Evolutionary conservation across 352 stramenopile genomes (phyloP).

Genomic region (Phytophthora cactorum): DNA sequence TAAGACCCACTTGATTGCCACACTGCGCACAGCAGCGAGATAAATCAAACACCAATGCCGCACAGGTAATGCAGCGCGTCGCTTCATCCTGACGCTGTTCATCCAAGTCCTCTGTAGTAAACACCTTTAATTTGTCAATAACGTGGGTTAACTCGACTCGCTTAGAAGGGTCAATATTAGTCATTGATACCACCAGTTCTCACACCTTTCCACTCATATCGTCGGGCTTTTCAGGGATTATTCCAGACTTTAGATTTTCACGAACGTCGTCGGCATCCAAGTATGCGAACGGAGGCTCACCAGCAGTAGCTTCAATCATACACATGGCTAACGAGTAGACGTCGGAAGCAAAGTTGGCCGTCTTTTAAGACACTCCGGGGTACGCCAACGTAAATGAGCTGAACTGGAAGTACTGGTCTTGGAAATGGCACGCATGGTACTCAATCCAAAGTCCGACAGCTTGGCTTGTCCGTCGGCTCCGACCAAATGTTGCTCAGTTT

Average conservation of each 20-base stretch:
- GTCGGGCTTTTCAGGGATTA: slow-evolving; percentile 4
- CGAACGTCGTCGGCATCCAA: slow-evolving; percentile 3
- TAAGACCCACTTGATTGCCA: neutral
- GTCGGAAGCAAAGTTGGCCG: slow-evolving; percentile 1
- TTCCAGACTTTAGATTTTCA: slow-evolving; percentile 1
- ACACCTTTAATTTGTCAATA: neutral
- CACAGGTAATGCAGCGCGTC: neutral
- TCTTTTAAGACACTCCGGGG: slow-evolving; percentile 9
- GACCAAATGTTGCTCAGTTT: slow-evolving; percentile 36
- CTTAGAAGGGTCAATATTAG: neutral
- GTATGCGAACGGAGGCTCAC: slow-evolving; percentile 5
- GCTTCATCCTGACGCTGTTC: neutral
- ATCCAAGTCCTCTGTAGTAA: neutral
- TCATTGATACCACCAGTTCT: slow-evolving; percentile 6
- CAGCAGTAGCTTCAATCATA: slow-evolving; percentile 10
- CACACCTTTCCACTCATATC: neutral
- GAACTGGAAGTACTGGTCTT: neutral
- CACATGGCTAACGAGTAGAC: slow-evolving; percentile 16
- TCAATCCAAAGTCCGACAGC: slow-evolving; percentile 9
- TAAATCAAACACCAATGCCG: neutral
- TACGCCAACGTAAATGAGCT: slow-evolving; percentile 2
- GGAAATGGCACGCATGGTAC: neutral
- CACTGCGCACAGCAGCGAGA: slow-evolving; percentile 2
- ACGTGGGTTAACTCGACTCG: neutral
- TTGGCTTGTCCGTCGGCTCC: slow-evolving; percentile 10